Percentiles rank a stretch among this genome's conserved stretches.
Evolutionary conservation across 257 asterid genomes (phyloP).

Genomic region (Solanum appendiculatum): DNA sequence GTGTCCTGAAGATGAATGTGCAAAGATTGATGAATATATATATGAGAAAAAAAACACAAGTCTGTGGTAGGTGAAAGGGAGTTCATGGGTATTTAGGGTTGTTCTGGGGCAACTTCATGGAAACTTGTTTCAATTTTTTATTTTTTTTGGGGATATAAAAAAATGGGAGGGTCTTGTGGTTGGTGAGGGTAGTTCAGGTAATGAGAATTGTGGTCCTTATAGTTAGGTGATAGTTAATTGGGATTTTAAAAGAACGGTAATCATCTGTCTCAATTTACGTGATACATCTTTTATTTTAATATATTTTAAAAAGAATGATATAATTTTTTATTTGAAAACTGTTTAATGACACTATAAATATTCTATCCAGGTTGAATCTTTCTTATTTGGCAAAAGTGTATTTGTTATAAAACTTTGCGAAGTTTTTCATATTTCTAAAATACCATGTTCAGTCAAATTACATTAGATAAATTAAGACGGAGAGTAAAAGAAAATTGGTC

Average conservation of each 20-base stretch:
- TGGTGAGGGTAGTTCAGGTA: constrained; percentile 32
- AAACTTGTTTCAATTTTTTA: not conserved
- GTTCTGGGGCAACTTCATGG: constrained; percentile 26
- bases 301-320: too few species aligned
- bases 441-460: too few species aligned
- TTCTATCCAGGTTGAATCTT: too few species aligned
- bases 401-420: rapidly evolving
- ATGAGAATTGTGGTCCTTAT: constrained; percentile 7
- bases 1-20: constrained; percentile 18
- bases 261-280: too few species aligned
- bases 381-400: not conserved
- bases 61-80: constrained; percentile 27
- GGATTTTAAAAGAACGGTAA: not conserved
- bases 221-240: constrained; percentile 23
- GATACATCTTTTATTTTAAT: too few species aligned
- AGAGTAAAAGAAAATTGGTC: not conserved
- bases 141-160: not conserved
- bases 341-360: too few species aligned
- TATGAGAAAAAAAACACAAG: not conserved
- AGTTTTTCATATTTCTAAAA: too few species aligned
- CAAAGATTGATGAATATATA: constrained; percentile 21
- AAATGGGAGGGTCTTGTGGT: constrained; percentile 24
- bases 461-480: too few species aligned
- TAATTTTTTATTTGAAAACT: too few species aligned
- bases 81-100: constrained; percentile 28